Evolutionary conservation across 176 grass and related monocot genomes (phyloP).

Genomic region (Hordeum vulgare): MorexV3_pseudomolecules_assembly NC_058522.1:485090513-485091012

Average conservation of each 20-base stretch:
- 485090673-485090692: not conserved
- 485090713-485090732: not conserved
- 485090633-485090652: not conserved
- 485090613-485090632: not conserved
- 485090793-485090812: not conserved
- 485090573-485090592: not conserved
- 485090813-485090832: too few relatives aligned
- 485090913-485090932: too few relatives aligned
- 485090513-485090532: slow-evolving; percentile 1
- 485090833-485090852: not conserved
- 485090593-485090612: not conserved
- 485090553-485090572: not conserved
- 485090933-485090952: not conserved
- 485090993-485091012: too few relatives aligned
- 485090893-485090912: not conserved
- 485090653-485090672: not conserved
- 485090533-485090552: not conserved
- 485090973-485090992: not conserved
- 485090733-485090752: not conserved
- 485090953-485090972: not conserved
- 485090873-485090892: not conserved
- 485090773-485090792: not conserved
- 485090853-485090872: not conserved
- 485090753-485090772: not conserved
- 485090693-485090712: not conserved